phyloP scores from a whole-genome alignment of 1,284 basidiomycete genomes.

The Ganoderma lucidum region DNA sequence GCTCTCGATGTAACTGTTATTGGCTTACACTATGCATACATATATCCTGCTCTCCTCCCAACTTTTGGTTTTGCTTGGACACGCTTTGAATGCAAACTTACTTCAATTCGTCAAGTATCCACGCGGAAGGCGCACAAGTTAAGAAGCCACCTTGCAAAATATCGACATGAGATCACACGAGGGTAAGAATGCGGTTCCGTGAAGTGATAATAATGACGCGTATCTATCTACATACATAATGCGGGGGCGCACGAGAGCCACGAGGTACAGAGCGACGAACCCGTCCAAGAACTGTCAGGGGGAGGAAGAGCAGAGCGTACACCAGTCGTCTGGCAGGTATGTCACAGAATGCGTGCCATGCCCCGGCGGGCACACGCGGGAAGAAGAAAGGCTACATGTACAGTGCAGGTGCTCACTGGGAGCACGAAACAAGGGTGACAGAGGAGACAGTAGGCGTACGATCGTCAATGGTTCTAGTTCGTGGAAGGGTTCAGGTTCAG shows the following conservation, averaged over 20 bases:
- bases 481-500: background rate
- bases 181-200: background rate
- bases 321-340: slow-evolving; percentile 12
- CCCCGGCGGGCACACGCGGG: background rate
- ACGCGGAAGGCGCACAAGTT: background rate
- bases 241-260: slow-evolving; percentile 5
- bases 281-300: slow-evolving; percentile 5
- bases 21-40: slow-evolving; percentile 15
- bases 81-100: background rate
- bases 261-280: slow-evolving; percentile 3
- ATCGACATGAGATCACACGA: background rate
- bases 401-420: background rate
- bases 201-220: slow-evolving; percentile 18
- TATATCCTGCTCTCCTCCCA: background rate
- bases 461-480: slow-evolving; percentile 4
- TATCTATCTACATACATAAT: slow-evolving; percentile 32
- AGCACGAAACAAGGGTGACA: background rate
- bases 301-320: slow-evolving; percentile 15
- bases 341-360: slow-evolving; percentile 14
- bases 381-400: slow-evolving; percentile 6
- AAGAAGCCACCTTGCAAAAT: background rate
- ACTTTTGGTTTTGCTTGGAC: background rate
- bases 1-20: slow-evolving; percentile 12
- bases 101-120: background rate
- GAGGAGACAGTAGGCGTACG: slow-evolving; percentile 1